A percentile compares a stretch with the other conserved stretches of the same genome.
Conservation (phyloP, 116 monocot genomes). For the Cymodocea nodosa region DNA sequence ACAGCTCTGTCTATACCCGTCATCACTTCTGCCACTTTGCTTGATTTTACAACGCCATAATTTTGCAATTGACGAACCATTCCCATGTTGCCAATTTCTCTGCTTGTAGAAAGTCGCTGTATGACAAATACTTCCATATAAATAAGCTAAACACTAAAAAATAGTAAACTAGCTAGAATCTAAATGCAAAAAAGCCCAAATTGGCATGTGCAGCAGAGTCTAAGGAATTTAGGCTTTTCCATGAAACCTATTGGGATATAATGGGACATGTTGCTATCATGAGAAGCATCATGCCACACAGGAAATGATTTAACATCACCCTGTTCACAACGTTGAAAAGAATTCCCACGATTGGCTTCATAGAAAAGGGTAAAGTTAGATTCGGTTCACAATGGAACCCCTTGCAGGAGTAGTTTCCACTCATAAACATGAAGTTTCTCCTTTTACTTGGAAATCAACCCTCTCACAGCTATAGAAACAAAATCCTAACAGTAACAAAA, state of each 20-base stretch:
- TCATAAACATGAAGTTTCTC: no score
- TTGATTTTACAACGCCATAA: conserved; percentile 40
- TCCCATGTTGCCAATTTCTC: conserved; percentile 26
- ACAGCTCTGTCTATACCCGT: conserved; percentile 43
- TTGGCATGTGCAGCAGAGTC: no score
- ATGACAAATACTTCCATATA: background rate
- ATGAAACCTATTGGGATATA: no score
- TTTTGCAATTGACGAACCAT: conserved; percentile 34
- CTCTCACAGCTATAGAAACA: no score
- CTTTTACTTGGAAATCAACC: no score
- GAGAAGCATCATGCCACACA: background rate
- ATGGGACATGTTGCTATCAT: conserved; percentile 1
- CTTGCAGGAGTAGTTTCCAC: no score
- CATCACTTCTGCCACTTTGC: conserved; percentile 59
- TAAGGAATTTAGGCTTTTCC: no score
- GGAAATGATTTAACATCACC: background rate
- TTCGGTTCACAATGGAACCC: background rate
- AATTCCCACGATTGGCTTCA: background rate
- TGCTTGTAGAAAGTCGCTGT: conserved; percentile 23
- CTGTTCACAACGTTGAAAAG: background rate
- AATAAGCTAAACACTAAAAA: background rate
- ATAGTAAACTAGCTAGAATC: background rate
- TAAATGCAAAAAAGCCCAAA: background rate
- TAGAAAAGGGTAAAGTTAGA: background rate
- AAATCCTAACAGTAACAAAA: no score